A percentile compares a stretch with the other conserved stretches of the same genome.
phyloP scores from a whole-genome alignment of 1,139 yeast genomes.

The Yamadazyma triangularis region DNA sequence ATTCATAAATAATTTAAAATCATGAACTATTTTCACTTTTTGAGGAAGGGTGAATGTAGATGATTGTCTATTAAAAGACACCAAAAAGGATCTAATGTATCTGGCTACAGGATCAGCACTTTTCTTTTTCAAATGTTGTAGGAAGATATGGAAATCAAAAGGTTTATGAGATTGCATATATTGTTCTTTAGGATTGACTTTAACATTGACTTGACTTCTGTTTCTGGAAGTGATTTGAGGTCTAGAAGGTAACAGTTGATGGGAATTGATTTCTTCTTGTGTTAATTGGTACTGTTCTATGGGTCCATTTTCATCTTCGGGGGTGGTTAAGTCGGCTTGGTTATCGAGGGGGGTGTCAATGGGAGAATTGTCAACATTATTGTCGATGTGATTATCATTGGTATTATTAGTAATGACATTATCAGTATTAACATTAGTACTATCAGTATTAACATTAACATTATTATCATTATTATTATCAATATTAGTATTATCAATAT shows the following conservation, averaged over 20 bases:
- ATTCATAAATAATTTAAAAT: constrained; percentile 68
- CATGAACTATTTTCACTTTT: constrained; percentile 69
- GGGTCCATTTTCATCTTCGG: constrained; percentile 8
- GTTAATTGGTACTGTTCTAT: constrained; percentile 11
- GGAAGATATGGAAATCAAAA: constrained; percentile 80
- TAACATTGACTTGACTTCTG: constrained; percentile 9
- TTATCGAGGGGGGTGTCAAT: too few species aligned
- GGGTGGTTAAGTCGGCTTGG: constrained; percentile 4
- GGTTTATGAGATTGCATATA: constrained; percentile 43
- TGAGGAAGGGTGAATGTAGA: constrained; percentile 66
- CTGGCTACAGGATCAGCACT: constrained; percentile 87
- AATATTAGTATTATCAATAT: too few species aligned
- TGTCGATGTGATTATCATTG: too few species aligned
- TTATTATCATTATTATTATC: too few species aligned
- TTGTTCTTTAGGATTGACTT: constrained; percentile 9
- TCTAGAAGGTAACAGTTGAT: constrained; percentile 2
- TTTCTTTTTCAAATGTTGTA: constrained; percentile 64
- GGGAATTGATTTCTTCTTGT: constrained; percentile 9
- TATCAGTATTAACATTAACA: too few species aligned
- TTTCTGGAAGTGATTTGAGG: constrained; percentile 6
- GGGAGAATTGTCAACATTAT: too few species aligned
- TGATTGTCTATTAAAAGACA: constrained; percentile 65
- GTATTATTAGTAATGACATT: too few species aligned
- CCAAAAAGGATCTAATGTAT: constrained; percentile 75
- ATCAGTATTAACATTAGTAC: too few species aligned